phyloP scores from a whole-genome alignment of 495 filamentous ascomycete species.

The Tetracladium marchalianum region DNA sequence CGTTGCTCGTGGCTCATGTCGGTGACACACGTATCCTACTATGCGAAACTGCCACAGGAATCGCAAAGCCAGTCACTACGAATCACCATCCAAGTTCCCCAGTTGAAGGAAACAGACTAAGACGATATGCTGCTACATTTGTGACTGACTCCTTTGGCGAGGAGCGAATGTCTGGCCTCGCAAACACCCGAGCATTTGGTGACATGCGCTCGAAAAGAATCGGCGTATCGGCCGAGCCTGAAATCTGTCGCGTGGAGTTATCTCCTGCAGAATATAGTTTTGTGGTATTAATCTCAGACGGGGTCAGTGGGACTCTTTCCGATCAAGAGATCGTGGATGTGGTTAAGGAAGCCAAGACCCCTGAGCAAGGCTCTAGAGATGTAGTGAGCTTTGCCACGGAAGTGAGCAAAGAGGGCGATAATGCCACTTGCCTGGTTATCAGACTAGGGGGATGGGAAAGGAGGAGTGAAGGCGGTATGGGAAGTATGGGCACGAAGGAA shows the following conservation, averaged over 20 bases:
- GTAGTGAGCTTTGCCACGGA: conserved; percentile 84
- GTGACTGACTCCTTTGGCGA: conserved; percentile 95
- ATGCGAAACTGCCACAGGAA: conserved; percentile 69
- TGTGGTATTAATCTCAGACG: conserved; percentile 78
- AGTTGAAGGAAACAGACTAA: conserved; percentile 68
- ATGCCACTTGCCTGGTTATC: conserved; percentile 90
- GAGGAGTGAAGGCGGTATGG: conserved; percentile 75
- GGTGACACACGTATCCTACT: conserved; percentile 88
- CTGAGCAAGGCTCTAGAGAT: conserved; percentile 69
- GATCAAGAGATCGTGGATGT: conserved; percentile 96
- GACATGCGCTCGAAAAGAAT: conserved; percentile 86
- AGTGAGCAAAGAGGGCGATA: conserved; percentile 72
- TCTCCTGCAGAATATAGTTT: conserved; percentile 77
- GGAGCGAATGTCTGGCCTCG: conserved; percentile 86
- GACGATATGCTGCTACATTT: conserved; percentile 77
- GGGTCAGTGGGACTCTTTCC: conserved; percentile 66
- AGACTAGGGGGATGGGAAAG: conserved; percentile 93
- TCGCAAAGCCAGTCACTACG: conserved; percentile 67
- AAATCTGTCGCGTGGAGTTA: conserved; percentile 65
- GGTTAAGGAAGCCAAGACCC: conserved; percentile 84
- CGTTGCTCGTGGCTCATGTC: conserved; percentile 79
- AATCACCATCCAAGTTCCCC: conserved; percentile 89
- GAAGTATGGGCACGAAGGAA: conserved; percentile 84
- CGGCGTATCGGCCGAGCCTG: conserved; percentile 88
- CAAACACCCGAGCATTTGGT: conserved; percentile 89